Conservation (phyloP, 2,329 filamentous ascomycete genomes). For the Aspergillus luchuensis region DNA sequence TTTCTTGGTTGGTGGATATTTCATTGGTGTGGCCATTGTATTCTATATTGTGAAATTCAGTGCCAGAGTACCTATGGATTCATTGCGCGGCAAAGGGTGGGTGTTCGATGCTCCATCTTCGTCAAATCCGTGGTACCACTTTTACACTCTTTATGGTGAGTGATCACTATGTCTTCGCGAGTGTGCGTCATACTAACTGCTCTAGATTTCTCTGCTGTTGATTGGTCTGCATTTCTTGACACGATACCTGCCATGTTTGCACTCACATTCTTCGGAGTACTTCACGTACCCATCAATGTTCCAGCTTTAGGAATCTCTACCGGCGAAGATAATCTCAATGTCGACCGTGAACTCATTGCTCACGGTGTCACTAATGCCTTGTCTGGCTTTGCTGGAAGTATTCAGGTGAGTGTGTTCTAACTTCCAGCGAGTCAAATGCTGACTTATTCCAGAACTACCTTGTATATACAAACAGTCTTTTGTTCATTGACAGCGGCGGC, state of each 20-base stretch:
- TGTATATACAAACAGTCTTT: slow-evolving; percentile 95
- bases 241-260: slow-evolving; percentile 94
- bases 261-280: slow-evolving; percentile 92
- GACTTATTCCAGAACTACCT: slow-evolving; percentile 75
- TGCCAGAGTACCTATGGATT: slow-evolving; percentile 66
- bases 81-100: slow-evolving; percentile 76
- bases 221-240: slow-evolving; percentile 80
- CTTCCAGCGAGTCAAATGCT: slow-evolving; percentile 17
- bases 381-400: slow-evolving; percentile 83
- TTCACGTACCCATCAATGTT: slow-evolving; percentile 98
- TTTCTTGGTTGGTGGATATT: slow-evolving; percentile 83
- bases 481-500: slow-evolving; percentile 92
- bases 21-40: slow-evolving; percentile 73
- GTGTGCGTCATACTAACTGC: slow-evolving; percentile 6
- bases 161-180: slow-evolving; percentile 14
- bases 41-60: slow-evolving; percentile 49
- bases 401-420: slow-evolving; percentile 55
- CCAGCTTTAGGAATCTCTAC: slow-evolving; percentile 87
- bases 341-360: slow-evolving; percentile 87
- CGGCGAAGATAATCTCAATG: slow-evolving; percentile 86
- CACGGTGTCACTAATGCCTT: slow-evolving; percentile 92
- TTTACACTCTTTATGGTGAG: slow-evolving; percentile 92
- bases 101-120: slow-evolving; percentile 84
- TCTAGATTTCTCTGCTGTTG: slow-evolving; percentile 74
- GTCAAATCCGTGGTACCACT: slow-evolving; percentile 93